A percentile compares a stretch with the other conserved stretches of the same genome.
Evolutionary conservation across 2,329 filamentous ascomycete genomes (phyloP).

Genomic region (Verticillium zaregamsianum): DNA sequence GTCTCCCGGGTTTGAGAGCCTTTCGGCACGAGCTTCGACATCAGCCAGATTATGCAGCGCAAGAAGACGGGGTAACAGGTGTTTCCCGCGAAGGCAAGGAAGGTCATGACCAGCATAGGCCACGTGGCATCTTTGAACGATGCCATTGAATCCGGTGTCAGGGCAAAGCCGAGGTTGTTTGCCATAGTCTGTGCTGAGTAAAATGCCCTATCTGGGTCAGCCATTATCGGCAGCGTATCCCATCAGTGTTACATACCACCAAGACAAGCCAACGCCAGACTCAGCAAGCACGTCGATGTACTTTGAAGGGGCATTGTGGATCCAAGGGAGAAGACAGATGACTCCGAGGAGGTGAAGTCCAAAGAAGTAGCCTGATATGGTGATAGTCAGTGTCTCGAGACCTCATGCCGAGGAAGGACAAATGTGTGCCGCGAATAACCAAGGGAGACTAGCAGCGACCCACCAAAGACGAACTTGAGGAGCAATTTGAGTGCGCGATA

Average conservation of each 20-base stretch:
- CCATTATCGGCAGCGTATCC: neutral
- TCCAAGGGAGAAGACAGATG: constrained; percentile 45
- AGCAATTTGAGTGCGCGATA: constrained; percentile 45
- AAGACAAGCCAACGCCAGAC: constrained; percentile 34
- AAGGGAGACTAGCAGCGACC: constrained; percentile 1
- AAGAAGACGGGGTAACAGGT: constrained; percentile 56
- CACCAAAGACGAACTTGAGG: constrained; percentile 39
- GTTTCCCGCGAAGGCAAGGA: constrained; percentile 47
- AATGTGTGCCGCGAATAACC: too few relatives aligned
- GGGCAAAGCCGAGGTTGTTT: constrained; percentile 48
- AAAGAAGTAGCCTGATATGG: constrained; percentile 35
- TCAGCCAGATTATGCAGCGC: constrained; percentile 53
- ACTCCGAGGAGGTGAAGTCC: constrained; percentile 41
- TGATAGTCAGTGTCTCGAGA: neutral
- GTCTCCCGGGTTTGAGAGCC: constrained; percentile 34
- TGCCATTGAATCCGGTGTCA: constrained; percentile 52
- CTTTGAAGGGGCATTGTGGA: constrained; percentile 32
- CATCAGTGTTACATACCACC: constrained; percentile 39
- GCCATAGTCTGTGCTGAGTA: constrained; percentile 48
- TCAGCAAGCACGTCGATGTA: constrained; percentile 34
- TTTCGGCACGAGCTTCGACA: constrained; percentile 40
- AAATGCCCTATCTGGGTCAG: constrained; percentile 30
- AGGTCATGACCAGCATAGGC: constrained; percentile 41
- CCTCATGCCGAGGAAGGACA: too few relatives aligned
- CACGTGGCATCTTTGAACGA: constrained; percentile 38